Evolutionary conservation across 306 rosid genomes (phyloP), one percentile per base, ranked within the genome.

Genomic region (Casuarina glauca): DNA sequence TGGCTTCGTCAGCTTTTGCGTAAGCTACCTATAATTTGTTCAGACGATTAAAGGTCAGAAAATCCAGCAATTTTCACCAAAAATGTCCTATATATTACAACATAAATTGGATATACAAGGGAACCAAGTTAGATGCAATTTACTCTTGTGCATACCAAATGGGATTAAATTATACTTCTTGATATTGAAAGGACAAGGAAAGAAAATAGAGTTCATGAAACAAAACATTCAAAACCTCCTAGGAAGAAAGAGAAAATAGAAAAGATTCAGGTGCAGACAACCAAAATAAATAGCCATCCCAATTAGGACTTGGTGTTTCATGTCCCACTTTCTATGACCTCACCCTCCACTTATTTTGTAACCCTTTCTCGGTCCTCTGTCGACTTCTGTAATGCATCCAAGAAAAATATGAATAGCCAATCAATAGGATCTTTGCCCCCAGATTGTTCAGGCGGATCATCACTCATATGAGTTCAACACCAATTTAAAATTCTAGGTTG

Each of bases 1-100:
- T 84, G 35, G 94, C 98, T 86, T 94, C 98, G 69, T 88, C 93
- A 70, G 90, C 89, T 80, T 92, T 93, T 77, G 93, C 98, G 69
- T 92, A 90, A 42, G 98, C 97, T 13, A 89, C 96, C 96, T 94
- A 78, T 79, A 69, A 74, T 50, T 72, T 32, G 60, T 67, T 51
- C 52, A 75, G 63, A 72, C 60, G 19, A 74, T 64, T 77, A 35
- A 41, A 12, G 48, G 42, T 70, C 69, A 19, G 50, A n/a, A 8
- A 42, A 67, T 67, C 32, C 71, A 67, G n/a, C 8, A 17, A 17
- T 16, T 67, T 43, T 17, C 35, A 67, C 71, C 50, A n/a, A 17
- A 8, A 26, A 41, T 3, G 3, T 67, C 50, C 71, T 8, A 17
- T 3, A 67, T 8, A 17, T 26, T 17, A 17, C 17, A 41, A 19